Base-by-base conservation (phyloP, 306 rosid species). In the Alnus rubra region DNA sequence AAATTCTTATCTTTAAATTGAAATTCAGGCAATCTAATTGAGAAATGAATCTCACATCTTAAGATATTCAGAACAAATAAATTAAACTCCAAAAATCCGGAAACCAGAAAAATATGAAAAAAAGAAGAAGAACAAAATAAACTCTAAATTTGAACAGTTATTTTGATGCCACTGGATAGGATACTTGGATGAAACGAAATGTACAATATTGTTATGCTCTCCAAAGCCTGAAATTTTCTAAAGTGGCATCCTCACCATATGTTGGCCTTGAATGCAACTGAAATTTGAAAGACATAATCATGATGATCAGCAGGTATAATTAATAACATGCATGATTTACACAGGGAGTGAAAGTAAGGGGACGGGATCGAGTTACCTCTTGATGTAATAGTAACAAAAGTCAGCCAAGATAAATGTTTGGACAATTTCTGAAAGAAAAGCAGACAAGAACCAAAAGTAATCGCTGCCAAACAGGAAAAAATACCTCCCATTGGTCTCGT, bases 401-500 rank as follows among this genome's bases (percentile, higher is more conserved):
- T 94, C 98, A 0, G 93, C 88, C 78, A 94, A 81, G 82, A 94
- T 91, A 81, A 88, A 90, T 0, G 97, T 88, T 64, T 91, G 97
- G 69, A 94, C 81, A 74, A 92, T 65, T 73, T 92, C 97, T 1
- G 91, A 19, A 0, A 91, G 0, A 64, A 91, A 87, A 54, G 88
- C 92, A 2, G 88, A 73, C 31, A 79, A 6, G 74, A 86, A 65
- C 98, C 97, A 94, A 9, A 87, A 45, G 79, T 92, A 82, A 18
- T 91, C 90, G 48, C 73, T 51, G 14, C 92, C 92, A 19, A 71
- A 0, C 15, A 87, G 44, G 80, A 48, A 79, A 2, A 89, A 5
- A 80, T 83, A 89, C 31, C 53, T 0, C 31, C 95, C 97, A 19
- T 84, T 8, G 30, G 88, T 88, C 31, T 89, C 90, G 71, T 88